Evolutionary conservation across 495 filamentous ascomycete genomes (phyloP).

Genomic region (Aspergillus conjunctus): DNA sequence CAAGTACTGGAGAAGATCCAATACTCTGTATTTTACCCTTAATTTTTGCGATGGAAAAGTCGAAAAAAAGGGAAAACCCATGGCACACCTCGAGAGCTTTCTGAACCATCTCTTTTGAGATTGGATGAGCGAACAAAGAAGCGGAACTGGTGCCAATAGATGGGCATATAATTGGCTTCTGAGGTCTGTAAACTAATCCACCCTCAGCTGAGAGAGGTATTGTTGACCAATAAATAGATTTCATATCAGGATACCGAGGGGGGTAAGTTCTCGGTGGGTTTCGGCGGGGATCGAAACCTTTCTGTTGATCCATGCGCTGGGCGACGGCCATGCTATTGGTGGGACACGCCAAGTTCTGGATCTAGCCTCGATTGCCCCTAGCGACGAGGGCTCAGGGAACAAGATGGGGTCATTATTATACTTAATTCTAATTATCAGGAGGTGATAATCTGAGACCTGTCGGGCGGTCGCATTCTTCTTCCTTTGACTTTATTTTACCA

Average conservation of each 20-base stretch:
- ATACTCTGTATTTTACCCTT: too few relatives aligned
- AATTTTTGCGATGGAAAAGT: neutral
- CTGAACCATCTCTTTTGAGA: neutral
- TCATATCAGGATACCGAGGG: too few relatives aligned
- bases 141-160: neutral
- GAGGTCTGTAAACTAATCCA: neutral
- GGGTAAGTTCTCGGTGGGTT: neutral
- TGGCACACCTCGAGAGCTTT: neutral
- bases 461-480: neutral
- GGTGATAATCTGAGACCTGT: neutral
- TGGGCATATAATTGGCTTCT: conserved; percentile 1
- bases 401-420: neutral
- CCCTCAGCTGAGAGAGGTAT: neutral
- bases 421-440: neutral
- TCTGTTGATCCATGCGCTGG: conserved; percentile 8
- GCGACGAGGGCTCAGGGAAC: conserved; percentile 11
- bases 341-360: conserved; percentile 10
- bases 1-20: too few relatives aligned
- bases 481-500: neutral
- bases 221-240: conserved; percentile 13
- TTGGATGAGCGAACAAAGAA: conserved; percentile 3
- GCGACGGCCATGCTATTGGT: conserved; percentile 20
- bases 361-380: conserved; percentile 27
- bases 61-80: neutral
- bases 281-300: neutral